Percentiles rank a stretch among this genome's conserved stretches.
These are phyloP conservation scores for Chaetomiaceae sp. DNA, from an alignment of 2,329 filamentous ascomycete species.

Conservation along the genomic window DNA sequence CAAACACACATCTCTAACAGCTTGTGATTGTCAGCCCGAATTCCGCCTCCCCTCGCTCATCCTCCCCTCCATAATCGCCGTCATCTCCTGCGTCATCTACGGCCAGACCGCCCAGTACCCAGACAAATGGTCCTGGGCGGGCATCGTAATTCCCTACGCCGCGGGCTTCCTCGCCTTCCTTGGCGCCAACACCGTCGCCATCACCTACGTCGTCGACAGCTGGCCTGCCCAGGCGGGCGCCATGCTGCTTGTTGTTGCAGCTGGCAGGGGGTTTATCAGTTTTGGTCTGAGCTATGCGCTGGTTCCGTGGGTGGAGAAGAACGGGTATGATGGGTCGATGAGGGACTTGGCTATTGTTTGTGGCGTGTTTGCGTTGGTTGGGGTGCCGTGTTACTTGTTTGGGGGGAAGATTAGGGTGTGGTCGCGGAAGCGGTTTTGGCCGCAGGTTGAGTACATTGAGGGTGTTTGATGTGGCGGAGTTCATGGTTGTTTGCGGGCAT, in stretches of 20 bases:
- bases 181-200: slow-evolving; percentile 1
- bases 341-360: not conserved
- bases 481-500: too few relatives aligned
- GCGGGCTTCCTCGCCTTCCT: slow-evolving; percentile 2
- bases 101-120: slow-evolving; percentile 1
- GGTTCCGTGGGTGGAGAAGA: not conserved
- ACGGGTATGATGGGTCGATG: slow-evolving; percentile 5
- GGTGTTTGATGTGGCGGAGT: too few relatives aligned
- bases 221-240: not conserved
- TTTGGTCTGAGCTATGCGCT: not conserved
- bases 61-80: not conserved
- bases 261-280: slow-evolving; percentile 2
- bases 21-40: not conserved
- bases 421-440: not conserved
- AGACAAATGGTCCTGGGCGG: not conserved
- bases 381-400: slow-evolving; percentile 1
- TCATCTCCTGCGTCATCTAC: slow-evolving; percentile 3
- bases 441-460: not conserved
- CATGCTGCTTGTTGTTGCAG: not conserved
- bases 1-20: not conserved
- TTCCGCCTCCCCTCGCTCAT: not conserved
- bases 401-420: slow-evolving; percentile 1
- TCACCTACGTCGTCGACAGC: slow-evolving; percentile 4
- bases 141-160: slow-evolving; percentile 2
- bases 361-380: slow-evolving; percentile 3